Base-by-base conservation (phyloP, 129 eudicot genomes). In the Flaveria bidentis region DNA sequence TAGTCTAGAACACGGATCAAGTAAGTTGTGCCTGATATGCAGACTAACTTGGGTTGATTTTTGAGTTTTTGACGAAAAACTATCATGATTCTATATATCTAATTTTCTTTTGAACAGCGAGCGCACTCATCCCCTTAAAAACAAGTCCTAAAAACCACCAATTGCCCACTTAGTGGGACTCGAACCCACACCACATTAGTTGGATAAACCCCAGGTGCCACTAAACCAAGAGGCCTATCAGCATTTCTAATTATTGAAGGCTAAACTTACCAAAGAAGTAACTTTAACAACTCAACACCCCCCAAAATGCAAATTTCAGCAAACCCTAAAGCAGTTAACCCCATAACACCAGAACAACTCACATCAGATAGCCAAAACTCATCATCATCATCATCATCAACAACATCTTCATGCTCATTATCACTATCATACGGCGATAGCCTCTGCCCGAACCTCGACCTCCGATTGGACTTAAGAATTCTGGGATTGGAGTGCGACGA, bases 401-500 rank as follows among this genome's bases (percentile, higher is more conserved):
- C 65, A 33, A 62, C 46, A 62, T 25, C 83, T 46, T 75, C 83
- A 52, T 80, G 87, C 4, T 84, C 84, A 2, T 83, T 81, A 36
- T 88, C 94, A 66, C 83, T 51, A 9, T 90, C 88, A 76, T 88
- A 92, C 18, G 87, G 87, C 9, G 96, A 89, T 36, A 87, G 80
- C 1, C 80, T 73, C 10, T 83, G 87, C 16, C 94, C 94, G 63
- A 78, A 82, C 80, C 87, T 74, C 30, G 96, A 78, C 62, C 85
- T 77, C 61, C 87, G 90, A 58, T 92, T 92, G 67, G 96, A 67
- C 84, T 90, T 92, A 52, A 92, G 83, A 71, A 92, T 76, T 65
- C 76, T 90, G 9, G 96, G 88, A 61, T 90, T 93, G 11, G 96
- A 93, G 76, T 90, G 96, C 6, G 96, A 87, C 10, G 98, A 90